Evolutionary conservation across 331 rosid genomes (phyloP), one percentile per base, ranked within the genome.

Genomic region (Pyrus hybrid): DNA sequence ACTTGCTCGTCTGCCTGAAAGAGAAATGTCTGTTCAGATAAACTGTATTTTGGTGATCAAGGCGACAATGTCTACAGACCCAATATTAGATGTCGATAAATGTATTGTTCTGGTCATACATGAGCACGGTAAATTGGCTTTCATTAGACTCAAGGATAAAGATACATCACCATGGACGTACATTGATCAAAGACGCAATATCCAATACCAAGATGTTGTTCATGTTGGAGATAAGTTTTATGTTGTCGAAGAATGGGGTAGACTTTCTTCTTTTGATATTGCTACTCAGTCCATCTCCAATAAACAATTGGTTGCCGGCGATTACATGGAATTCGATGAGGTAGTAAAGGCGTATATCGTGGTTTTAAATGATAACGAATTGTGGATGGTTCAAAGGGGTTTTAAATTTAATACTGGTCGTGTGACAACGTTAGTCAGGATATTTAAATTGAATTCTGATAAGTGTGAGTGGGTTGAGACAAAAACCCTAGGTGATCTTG

Each of bases 1-100:
- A 18, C 5, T 54, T 0, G 0, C 60, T 54, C 12, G 12, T 20
- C 4, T 0, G 23, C 22, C 0, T 0, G 23, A 16, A 13, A 49
- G 56, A 13, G 45, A 29, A 3, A 29, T 49, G 56, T 0, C 20
- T 49, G 56, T 1, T 16, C 20, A 3, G 20, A 16, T 49, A 49
- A 13, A 0, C 20, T 49, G 6, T 49, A 13, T 7, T 49, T 49
- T 13, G 14, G 56, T 49, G 6, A 49, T 49, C 1, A 49, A 49
- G 20, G 56, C 60, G 1, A 54, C 60, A 20, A 7, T 54, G 0
- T 54, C 60, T 0, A 5, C 60, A 17, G 60, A 54, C 11, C 60
- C 60, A 54, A 20, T 54, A 54, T 54, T 54, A 54, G 22, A 54
- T 3, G 60, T 4, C 60, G 22, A 54, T 8, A 20, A 54, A 17